Evolutionary conservation across 2,329 filamentous ascomycete species (phyloP), one percentile per base, ranked within the genome.

Genomic region (Aspergillus fumigatus): DNA sequence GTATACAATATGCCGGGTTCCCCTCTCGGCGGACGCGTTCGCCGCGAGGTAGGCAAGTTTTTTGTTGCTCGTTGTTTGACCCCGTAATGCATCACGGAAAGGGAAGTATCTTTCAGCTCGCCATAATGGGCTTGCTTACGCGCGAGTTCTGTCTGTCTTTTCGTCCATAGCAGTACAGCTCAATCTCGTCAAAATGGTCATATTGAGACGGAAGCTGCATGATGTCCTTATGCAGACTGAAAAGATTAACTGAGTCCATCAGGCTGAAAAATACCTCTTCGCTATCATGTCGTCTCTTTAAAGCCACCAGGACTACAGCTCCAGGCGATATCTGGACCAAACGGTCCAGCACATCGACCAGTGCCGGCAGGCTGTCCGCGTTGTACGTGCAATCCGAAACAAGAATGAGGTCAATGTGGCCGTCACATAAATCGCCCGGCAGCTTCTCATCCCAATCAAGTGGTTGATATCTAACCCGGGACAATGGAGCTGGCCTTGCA

Each of bases 331-430:
- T 68, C 19, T 70, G 66, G 45, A 79, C 71, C 50, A 88, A 70
- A 9, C 71, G 73, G 23, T 67, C 63, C 9, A 90, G 72, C 1
- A 84, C 86, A 27, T 73, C 72, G 7, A 89, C 85, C 40, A 90
- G 74, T 25, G 83, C 79, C 2, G 84, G 83, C 52, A 87, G 80
- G 57, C 84, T 87, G 64, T 88, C 86, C 17, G 82, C 77, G 68
- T 90, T 90, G 73, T 90, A 90, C 1, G 87, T 90, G 71, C 88
- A 90, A 68, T 90, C 88, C 1, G 86, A 85, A 1, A 88, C 81
- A 3, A 89, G 68, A 23, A 89, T 78, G 35, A 90, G 65, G 67
- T 88, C 82, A 64, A 84, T 79, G 10, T 64, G 65, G 40, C 65
- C 65, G 25, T 65, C 61, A 23, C 63, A 65, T 10, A 79, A 69